These are phyloP conservation scores for Chlorella sorokiniana DNA, from an alignment of 139 green algal genomes.

Conservation along the genomic window DNA sequence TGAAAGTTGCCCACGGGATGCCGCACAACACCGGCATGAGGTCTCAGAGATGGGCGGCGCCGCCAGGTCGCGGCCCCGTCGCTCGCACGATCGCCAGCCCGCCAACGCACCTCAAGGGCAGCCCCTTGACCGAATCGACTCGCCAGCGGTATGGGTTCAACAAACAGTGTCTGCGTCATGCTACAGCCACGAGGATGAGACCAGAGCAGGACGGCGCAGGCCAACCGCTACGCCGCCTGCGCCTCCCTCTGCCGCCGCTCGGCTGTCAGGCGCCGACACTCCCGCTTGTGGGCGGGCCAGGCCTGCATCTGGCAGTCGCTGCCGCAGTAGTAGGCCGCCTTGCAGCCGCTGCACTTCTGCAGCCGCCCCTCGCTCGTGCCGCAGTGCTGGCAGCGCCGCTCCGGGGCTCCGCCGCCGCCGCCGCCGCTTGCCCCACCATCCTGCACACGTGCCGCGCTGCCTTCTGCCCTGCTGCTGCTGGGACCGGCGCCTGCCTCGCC, in stretches of 20 bases:
- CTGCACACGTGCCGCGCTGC: neutral
- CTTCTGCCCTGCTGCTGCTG: neutral
- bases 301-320: neutral
- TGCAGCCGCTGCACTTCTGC: conserved; percentile 9
- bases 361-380: neutral
- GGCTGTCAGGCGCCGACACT: too few relatives aligned
- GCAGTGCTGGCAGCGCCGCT: neutral
- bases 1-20: too few relatives aligned
- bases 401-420: neutral
- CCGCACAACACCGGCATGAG: neutral
- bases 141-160: too few relatives aligned
- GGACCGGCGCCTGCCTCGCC: neutral
- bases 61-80: too few relatives aligned
- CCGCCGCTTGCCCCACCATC: neutral
- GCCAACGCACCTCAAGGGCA: too few relatives aligned
- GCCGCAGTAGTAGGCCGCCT: neutral
- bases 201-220: too few relatives aligned
- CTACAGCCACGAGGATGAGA: too few relatives aligned
- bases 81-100: neutral
- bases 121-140: too few relatives aligned
- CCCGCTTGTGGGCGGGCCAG: conserved; percentile 6
- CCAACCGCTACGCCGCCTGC: too few relatives aligned
- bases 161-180: too few relatives aligned
- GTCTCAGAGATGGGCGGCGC: too few relatives aligned
- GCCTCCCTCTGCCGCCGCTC: too few relatives aligned